Evolutionary conservation across 495 filamentous ascomycete genomes (phyloP).

Genomic region (Pseudomonodictys pantanalensis): DNA sequence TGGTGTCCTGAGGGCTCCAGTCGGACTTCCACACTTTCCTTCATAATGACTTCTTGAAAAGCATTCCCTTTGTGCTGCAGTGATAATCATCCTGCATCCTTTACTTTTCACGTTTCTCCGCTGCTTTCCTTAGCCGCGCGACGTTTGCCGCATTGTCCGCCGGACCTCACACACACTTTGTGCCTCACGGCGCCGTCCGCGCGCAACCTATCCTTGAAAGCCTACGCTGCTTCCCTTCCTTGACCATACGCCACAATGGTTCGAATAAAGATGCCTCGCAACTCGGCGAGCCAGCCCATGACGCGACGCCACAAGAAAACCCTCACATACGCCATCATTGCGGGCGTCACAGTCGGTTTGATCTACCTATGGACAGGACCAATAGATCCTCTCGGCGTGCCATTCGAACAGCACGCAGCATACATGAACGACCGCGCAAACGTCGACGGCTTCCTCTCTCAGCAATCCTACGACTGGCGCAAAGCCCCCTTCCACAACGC

Average conservation of each 20-base stretch:
- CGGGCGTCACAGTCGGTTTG: background rate
- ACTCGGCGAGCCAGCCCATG: background rate
- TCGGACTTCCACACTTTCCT: too few relatives aligned
- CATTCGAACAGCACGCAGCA: conserved; percentile 14
- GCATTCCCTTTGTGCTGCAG: too few relatives aligned
- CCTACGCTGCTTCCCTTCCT: background rate
- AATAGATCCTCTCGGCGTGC: conserved; percentile 9
- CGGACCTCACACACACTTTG: too few relatives aligned
- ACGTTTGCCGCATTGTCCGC: too few relatives aligned
- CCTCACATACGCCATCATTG: conserved; percentile 1
- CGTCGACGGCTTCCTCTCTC: background rate
- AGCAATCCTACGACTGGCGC: conserved; percentile 30
- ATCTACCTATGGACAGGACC: conserved; percentile 12
- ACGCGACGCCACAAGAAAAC: conserved; percentile 4
- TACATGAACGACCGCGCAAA: conserved; percentile 27
- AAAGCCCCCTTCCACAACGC: conserved; percentile 28
- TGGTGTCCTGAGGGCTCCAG: too few relatives aligned
- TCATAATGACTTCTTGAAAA: too few relatives aligned
- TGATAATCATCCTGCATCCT: too few relatives aligned
- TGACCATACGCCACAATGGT: background rate
- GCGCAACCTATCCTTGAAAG: too few relatives aligned
- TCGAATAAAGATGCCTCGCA: conserved; percentile 1
- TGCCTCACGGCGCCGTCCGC: too few relatives aligned
- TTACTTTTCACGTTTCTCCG: too few relatives aligned
- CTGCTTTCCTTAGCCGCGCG: too few relatives aligned